A percentile compares a stretch with the other conserved stretches of the same genome.
These are phyloP conservation scores for Cylindrodendrum hubeiense DNA, from an alignment of 2,329 filamentous ascomycete species.

Conservation along the genomic window DNA sequence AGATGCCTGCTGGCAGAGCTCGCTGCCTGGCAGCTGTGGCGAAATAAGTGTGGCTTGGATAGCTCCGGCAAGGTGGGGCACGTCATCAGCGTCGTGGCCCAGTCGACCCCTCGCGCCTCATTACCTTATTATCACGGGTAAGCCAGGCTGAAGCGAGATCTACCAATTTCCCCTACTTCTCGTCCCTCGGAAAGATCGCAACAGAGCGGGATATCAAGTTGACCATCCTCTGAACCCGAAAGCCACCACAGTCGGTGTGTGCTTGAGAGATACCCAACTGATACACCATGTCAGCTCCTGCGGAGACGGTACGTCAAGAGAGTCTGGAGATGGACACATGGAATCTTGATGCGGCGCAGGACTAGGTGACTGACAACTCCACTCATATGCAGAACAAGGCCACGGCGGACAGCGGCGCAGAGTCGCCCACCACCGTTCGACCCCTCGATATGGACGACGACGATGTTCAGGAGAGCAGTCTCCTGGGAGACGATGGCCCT, in stretches of 20 bases:
- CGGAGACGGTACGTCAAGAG: constrained; percentile 57
- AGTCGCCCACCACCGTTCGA: constrained; percentile 75
- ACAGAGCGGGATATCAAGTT: constrained; percentile 2
- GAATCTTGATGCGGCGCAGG: constrained; percentile 26
- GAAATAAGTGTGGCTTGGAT: constrained; percentile 39
- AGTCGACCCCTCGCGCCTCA: constrained; percentile 48
- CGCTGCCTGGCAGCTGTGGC: constrained; percentile 37
- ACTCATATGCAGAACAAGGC: constrained; percentile 57
- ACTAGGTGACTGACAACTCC: constrained; percentile 36
- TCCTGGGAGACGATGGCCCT: constrained; percentile 57
- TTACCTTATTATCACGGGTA: constrained; percentile 43
- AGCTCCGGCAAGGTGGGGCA: constrained; percentile 48
- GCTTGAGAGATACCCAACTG: constrained; percentile 6
- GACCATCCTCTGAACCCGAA: constrained; percentile 2
- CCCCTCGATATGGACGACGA: constrained; percentile 79
- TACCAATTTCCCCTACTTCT: constrained; percentile 39
- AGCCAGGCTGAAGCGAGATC: constrained; percentile 46
- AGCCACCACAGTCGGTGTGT: constrained; percentile 16
- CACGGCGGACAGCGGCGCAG: constrained; percentile 59
- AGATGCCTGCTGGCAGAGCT: neutral
- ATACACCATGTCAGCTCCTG: constrained; percentile 56
- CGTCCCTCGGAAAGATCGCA: constrained; percentile 17
- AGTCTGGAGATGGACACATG: constrained; percentile 16
- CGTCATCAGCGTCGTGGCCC: constrained; percentile 53
- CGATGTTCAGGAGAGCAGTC: constrained; percentile 72